Conservation (phyloP, 305 asterid genomes). For the Solanum aculeatissimum region DNA sequence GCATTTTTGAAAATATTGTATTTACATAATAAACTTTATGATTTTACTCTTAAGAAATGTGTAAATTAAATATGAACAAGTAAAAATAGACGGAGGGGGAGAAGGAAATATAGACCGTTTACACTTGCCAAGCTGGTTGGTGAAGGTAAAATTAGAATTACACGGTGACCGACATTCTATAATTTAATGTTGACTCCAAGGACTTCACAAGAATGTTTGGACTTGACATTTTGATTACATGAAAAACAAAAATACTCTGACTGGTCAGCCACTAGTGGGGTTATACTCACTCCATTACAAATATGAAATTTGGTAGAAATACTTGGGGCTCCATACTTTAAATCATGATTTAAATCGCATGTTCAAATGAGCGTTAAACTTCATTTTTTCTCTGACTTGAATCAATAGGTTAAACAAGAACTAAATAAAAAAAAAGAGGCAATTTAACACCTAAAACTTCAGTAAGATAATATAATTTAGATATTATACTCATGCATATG, state of each 20-base stretch:
- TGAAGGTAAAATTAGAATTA: neutral
- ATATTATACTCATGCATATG: neutral
- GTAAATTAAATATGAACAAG: neutral
- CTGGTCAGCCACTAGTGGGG: neutral
- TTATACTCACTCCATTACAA: neutral
- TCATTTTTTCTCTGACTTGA: neutral
- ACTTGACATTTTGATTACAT: neutral
- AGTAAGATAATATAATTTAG: neutral
- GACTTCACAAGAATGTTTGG: neutral
- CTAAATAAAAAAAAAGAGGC: neutral
- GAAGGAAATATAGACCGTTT: too few species aligned
- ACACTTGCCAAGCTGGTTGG: neutral
- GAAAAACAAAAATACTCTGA: neutral
- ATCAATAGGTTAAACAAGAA: neutral
- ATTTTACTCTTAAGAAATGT: neutral
- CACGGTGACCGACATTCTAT: neutral
- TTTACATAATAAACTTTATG: too few species aligned
- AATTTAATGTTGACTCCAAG: neutral
- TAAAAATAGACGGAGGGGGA: too few species aligned
- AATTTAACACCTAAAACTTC: neutral
- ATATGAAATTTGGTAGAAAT: neutral
- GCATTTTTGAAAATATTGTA: too few species aligned
- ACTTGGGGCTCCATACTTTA: too few species aligned
- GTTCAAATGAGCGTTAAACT: too few species aligned
- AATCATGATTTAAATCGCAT: too few species aligned